Evolutionary conservation across 2,329 filamentous ascomycete genomes (phyloP).

Genomic region (Neurospora sp.): DNA sequence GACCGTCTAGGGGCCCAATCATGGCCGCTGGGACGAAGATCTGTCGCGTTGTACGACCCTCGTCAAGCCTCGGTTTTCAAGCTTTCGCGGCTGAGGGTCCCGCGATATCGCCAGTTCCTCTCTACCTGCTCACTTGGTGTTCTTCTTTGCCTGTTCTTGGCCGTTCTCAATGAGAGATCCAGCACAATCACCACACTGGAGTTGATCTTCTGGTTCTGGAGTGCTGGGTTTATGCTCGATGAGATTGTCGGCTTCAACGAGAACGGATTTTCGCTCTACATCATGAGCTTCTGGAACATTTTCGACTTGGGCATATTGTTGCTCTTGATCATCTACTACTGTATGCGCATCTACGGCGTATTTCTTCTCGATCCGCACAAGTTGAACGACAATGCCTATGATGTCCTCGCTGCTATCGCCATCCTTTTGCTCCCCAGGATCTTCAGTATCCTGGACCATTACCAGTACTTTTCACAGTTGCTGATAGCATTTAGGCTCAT

Average conservation of each 20-base stretch:
- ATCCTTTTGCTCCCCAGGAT: conserved; percentile 82
- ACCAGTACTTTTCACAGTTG: conserved; percentile 90
- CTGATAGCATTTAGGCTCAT: conserved; percentile 91
- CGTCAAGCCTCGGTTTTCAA: conserved; percentile 86
- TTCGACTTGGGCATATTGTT: conserved; percentile 87
- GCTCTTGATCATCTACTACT: conserved; percentile 80
- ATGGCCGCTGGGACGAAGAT: conserved; percentile 45
- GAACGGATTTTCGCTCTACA: conserved; percentile 90
- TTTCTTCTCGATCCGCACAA: conserved; percentile 66
- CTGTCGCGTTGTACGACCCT: conserved; percentile 82
- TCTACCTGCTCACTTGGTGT: conserved; percentile 81
- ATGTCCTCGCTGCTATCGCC: conserved; percentile 85
- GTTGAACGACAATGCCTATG: conserved; percentile 79
- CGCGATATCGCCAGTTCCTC: conserved; percentile 81
- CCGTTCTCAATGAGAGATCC: conserved; percentile 67
- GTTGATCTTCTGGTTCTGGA: conserved; percentile 95
- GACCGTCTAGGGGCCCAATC: conserved; percentile 20
- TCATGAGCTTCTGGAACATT: conserved; percentile 96
- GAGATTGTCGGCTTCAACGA: conserved; percentile 95
- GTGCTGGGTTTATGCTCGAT: conserved; percentile 91
- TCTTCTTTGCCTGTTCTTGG: conserved; percentile 74
- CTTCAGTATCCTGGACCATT: conserved; percentile 89
- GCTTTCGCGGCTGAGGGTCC: conserved; percentile 79
- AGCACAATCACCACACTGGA: conserved; percentile 75
- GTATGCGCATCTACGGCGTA: conserved; percentile 78